Evolutionary conservation across 2,329 filamentous ascomycete genomes (phyloP).

Genomic region (Rhynchosporium graminicola): DNA sequence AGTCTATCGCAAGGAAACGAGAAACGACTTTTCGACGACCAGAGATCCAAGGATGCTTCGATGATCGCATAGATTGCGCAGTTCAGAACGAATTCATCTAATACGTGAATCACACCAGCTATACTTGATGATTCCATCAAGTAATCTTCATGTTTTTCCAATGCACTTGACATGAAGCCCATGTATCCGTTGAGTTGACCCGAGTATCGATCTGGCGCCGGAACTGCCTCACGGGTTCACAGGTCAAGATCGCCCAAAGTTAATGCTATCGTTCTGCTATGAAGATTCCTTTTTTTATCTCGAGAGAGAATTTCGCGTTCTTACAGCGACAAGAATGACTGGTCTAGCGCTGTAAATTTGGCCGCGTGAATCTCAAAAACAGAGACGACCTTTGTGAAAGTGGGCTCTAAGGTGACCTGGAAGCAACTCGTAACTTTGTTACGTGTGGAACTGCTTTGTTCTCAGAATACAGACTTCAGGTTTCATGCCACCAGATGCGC

Average conservation of each 20-base stretch:
- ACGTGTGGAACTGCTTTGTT: not conserved
- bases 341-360: not conserved
- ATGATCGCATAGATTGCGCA: constrained; percentile 8
- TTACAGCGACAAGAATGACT: not conserved
- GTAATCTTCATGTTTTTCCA: not conserved
- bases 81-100: constrained; percentile 7
- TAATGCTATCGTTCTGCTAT: not conserved
- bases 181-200: not conserved
- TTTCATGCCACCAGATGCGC: constrained; percentile 6
- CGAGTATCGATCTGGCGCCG: not conserved
- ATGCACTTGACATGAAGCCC: not conserved
- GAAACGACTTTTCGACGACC: constrained; percentile 39
- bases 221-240: not conserved
- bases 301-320: not conserved
- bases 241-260: not conserved
- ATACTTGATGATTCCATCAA: not conserved
- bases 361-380: not conserved
- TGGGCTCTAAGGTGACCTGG: not conserved
- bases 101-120: not conserved
- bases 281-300: not conserved
- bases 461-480: not conserved
- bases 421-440: not conserved
- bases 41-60: constrained; percentile 16
- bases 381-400: not conserved
- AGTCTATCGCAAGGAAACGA: constrained; percentile 9